Conservation (phyloP, 2,329 filamentous ascomycete genomes). For the Alternaria arborescens region DNA sequence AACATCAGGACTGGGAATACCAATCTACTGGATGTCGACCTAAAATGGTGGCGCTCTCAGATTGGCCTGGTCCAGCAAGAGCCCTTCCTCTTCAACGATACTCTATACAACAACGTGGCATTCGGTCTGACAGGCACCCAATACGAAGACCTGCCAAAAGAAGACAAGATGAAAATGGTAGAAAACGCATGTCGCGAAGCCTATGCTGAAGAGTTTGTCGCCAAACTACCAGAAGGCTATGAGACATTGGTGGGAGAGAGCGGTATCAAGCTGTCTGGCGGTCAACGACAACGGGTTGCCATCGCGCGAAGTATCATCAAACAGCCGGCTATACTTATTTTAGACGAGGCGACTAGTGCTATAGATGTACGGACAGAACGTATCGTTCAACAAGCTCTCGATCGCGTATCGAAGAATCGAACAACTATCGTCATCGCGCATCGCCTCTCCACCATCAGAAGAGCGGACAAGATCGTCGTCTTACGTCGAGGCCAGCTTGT, state of each 20-base stretch:
- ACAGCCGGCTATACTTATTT: conserved; percentile 70
- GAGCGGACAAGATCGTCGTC: conserved; percentile 81
- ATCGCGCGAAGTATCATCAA: conserved; percentile 77
- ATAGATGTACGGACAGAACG: conserved; percentile 65
- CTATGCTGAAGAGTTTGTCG: conserved; percentile 51
- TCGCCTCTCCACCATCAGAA: conserved; percentile 76
- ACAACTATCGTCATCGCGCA: conserved; percentile 84
- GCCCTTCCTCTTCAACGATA: conserved; percentile 53
- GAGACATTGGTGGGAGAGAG: conserved; percentile 78
- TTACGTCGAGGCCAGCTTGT: conserved; percentile 74
- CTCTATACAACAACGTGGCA: conserved; percentile 51
- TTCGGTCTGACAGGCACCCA: conserved; percentile 50
- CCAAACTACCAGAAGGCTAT: conserved; percentile 65
- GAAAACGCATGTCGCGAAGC: conserved; percentile 51
- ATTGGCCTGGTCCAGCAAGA: conserved; percentile 56
- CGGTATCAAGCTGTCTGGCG: conserved; percentile 81
- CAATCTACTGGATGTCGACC: conserved; percentile 43
- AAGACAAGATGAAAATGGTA: conserved; percentile 65
- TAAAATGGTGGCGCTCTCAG: conserved; percentile 57
- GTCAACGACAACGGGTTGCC: conserved; percentile 83
- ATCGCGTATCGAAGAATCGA: conserved; percentile 67
- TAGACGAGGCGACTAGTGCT: conserved; percentile 80
- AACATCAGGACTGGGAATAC: conserved; percentile 38
- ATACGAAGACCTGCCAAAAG: conserved; percentile 63
- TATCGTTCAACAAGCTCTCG: conserved; percentile 66